Conservation (phyloP, 306 rosid genomes). For the Oxytropis ochrocephala region DNA sequence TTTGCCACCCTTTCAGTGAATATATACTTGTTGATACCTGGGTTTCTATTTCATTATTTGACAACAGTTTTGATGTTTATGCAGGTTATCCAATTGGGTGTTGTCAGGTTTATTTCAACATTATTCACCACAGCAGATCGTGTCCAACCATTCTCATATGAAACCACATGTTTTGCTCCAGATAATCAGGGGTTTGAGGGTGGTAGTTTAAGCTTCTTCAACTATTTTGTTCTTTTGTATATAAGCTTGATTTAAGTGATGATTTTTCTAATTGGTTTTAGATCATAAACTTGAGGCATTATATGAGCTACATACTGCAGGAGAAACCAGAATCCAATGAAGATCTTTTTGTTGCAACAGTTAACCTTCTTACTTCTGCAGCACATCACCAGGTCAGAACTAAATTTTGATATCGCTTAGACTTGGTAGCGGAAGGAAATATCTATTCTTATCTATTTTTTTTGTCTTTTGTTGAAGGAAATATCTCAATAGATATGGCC, state of each 20-base stretch:
- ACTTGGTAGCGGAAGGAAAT: neutral
- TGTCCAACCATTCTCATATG: slow-evolving; percentile 51
- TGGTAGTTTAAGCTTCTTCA: slow-evolving; percentile 15
- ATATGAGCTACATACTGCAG: slow-evolving; percentile 48
- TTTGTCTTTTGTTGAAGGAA: no score
- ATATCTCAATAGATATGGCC: no score
- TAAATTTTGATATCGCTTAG: neutral
- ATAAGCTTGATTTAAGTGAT: slow-evolving; percentile 4
- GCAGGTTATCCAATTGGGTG: slow-evolving; percentile 80
- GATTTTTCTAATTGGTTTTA: slow-evolving; percentile 28
- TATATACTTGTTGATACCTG: slow-evolving; percentile 14
- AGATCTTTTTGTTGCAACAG: slow-evolving; percentile 70
- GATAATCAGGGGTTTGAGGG: slow-evolving; percentile 62
- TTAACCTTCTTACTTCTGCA: slow-evolving; percentile 70
- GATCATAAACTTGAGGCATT: slow-evolving; percentile 59
- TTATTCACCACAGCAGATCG: slow-evolving; percentile 55
- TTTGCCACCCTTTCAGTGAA: neutral
- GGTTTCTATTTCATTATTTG: slow-evolving; percentile 16
- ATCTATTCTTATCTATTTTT: no score
- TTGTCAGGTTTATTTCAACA: slow-evolving; percentile 65
- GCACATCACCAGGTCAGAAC: slow-evolving; percentile 71
- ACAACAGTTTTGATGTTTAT: slow-evolving; percentile 13
- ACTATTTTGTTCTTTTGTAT: slow-evolving; percentile 3
- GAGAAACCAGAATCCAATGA: slow-evolving; percentile 59
- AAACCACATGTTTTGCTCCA: slow-evolving; percentile 55